Evolutionary conservation across 805 yeast genomes (phyloP).

Genomic region (Isabelozyma heimii): DNA sequence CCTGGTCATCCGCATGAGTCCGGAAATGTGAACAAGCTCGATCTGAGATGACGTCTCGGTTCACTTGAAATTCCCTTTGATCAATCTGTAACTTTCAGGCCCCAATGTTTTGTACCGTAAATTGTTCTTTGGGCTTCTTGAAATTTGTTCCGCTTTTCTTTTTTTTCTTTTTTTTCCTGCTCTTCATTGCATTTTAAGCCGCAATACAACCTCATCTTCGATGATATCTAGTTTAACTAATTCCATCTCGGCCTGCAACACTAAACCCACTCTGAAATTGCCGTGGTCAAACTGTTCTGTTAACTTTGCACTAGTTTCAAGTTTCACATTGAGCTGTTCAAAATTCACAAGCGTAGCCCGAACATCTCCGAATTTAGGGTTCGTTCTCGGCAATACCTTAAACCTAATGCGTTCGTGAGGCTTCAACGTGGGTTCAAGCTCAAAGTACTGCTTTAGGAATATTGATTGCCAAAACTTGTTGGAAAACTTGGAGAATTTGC

Average conservation of each 20-base stretch:
- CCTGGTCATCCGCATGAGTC: no score
- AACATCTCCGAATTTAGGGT: conserved; percentile 25
- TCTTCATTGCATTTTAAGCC: neutral
- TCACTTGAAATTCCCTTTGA: no score
- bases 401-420: conserved; percentile 19
- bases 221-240: conserved; percentile 30
- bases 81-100: no score
- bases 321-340: conserved; percentile 15
- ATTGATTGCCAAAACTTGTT: conserved; percentile 36
- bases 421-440: conserved; percentile 10
- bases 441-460: conserved; percentile 27
- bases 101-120: no score
- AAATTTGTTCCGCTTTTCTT: no score
- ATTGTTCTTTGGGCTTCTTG: no score
- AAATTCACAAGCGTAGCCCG: conserved; percentile 25
- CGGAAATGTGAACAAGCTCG: no score
- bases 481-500: conserved; percentile 20
- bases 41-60: no score
- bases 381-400: conserved; percentile 17
- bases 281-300: conserved; percentile 16
- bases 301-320: conserved; percentile 18
- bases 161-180: no score
- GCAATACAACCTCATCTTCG: conserved; percentile 31
- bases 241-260: conserved; percentile 14
- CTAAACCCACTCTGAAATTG: conserved; percentile 18